Base-by-base conservation (phyloP, 257 asterid species). In the Marsdenia floribunda region DNA sequence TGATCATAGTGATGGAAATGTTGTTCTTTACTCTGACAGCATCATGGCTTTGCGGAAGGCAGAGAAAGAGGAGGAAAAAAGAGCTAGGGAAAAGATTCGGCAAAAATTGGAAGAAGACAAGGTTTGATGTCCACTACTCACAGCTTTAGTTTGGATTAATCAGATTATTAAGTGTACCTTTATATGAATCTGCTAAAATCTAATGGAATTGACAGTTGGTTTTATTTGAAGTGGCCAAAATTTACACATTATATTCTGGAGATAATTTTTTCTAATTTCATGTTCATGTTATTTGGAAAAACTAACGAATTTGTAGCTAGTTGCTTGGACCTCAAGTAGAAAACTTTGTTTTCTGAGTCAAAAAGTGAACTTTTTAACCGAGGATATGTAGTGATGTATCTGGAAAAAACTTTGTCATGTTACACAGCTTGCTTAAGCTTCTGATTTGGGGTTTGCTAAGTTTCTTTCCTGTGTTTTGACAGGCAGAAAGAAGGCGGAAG, bases 401-500 rank as follows among this genome's bases (percentile, higher is more conserved):
- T 21, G 49, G 54, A 50, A 2, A 15, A 64, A 24, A 33, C 44
- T 11, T 33, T 9, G 13, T 29, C n/a, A 16, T 19, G 16, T 38
- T 19, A 63, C 16, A 3, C 40, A 44, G 59, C 60, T 70, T 37
- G 75, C 50, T 49, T 68, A 44, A 44, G 10, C 49, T 44, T 44
- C 49, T 44, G 49, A 44, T 44, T 42, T 6, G 49, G 12, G 49
- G 10, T 53, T 53, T 53, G 6, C 59, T 18, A 18, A 57, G 26
- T 16, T 65, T 35, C 19, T 80, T 75, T n/a, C 71, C 46, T 54
- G 49, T 46, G 49, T 74, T 63, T 71, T 87, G 60, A 77, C 88
- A 95, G 99, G 99, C 98, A 38, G 99, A 95, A 87, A 95, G 98
- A 82, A 91, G 99, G 70, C 85, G 96, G 78, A 95, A 87, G 85